Base-by-base conservation (phyloP, 108 stramenopile genomes). In the Discostella pseudostelligera region DNA sequence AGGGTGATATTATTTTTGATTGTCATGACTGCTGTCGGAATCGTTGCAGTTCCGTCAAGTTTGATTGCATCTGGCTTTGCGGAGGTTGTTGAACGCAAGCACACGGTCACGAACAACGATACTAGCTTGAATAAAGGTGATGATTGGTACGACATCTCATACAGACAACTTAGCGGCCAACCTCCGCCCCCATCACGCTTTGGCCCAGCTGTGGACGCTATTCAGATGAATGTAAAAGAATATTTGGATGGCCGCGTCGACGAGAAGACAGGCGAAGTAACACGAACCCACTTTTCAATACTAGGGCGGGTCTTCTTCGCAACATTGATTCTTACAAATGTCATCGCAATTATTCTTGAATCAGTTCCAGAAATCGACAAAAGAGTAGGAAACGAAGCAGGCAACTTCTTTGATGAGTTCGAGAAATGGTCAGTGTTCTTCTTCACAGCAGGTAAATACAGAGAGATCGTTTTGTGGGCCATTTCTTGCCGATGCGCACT, bases 21-120 rank as follows among this genome's bases (percentile, higher is more conserved):
- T 73, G 92, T 96, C 13, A 82, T 96, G 50, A 84, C 91, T 19
- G 95, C 92, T 8, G 91, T 96, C 26, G 95, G 95, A 3, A 88
- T 96, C 2, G 87, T 94, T 6, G 85, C 95, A 4, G 83, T 96
- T 48, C 95, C 95, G 1, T 88, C 88, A 8, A 89, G 89, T 40
- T 62, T 96, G 29, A 89, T 96, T 58, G 95, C 95, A 20, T 81
- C 80, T 59, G 93, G 92, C 4, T 96, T 96, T 71, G 81, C 86
- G 1, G 86, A 93, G 20, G 86, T 96, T 59, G 85, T 96, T 10
- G 87, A 91, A 51, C 86, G 84, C 61, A 90, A 88, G 49, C 59
- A 72, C 48, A 85, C 84, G 43, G 24, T 64, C 62, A 50, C 67
- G 63, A 36, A 68, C 16, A 53, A 53, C 19, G 64, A n/a, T 22